phyloP scores from a whole-genome alignment of 108 stramenopile species.

The Asterionellopsis glacialis region DNA sequence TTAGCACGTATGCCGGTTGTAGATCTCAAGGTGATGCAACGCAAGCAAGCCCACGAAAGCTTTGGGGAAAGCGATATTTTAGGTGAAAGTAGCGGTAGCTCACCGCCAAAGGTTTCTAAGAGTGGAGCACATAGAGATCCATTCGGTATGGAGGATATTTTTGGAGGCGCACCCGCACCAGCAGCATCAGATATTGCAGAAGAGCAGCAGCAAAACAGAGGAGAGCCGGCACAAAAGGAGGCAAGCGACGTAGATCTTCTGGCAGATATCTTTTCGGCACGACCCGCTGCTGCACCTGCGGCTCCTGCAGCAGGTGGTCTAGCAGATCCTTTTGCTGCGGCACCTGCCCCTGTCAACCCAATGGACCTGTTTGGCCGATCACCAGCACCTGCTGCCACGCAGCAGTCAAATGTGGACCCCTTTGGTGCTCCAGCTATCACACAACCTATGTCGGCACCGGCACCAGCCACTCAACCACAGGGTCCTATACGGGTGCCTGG shows the following conservation, averaged over 20 bases:
- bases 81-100: conserved; percentile 16
- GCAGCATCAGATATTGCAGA: not conserved
- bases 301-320: conserved; percentile 29
- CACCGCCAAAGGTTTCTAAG: conserved; percentile 10
- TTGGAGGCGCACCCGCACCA: conserved; percentile 63
- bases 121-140: conserved; percentile 59
- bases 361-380: conserved; percentile 40
- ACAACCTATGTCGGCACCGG: conserved; percentile 20
- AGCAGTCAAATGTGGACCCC: conserved; percentile 46
- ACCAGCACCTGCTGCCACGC: conserved; percentile 29
- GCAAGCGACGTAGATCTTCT: conserved; percentile 85
- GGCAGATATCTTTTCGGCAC: conserved; percentile 84
- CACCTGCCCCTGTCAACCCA: conserved; percentile 5
- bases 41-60: conserved; percentile 35
- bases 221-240: conserved; percentile 21
- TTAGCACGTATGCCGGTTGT: conserved; percentile 94
- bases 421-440: conserved; percentile 47
- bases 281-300: conserved; percentile 37
- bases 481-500: conserved; percentile 48
- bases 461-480: conserved; percentile 1
- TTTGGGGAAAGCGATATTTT: conserved; percentile 25
- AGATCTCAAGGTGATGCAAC: conserved; percentile 79
- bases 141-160: conserved; percentile 90
- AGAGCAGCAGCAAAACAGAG: conserved; percentile 33
- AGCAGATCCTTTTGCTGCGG: conserved; percentile 29